These are phyloP conservation scores for Tulasnella sp. DNA, from an alignment of 768 basidiomycete species.

Conservation along the genomic window DNA sequence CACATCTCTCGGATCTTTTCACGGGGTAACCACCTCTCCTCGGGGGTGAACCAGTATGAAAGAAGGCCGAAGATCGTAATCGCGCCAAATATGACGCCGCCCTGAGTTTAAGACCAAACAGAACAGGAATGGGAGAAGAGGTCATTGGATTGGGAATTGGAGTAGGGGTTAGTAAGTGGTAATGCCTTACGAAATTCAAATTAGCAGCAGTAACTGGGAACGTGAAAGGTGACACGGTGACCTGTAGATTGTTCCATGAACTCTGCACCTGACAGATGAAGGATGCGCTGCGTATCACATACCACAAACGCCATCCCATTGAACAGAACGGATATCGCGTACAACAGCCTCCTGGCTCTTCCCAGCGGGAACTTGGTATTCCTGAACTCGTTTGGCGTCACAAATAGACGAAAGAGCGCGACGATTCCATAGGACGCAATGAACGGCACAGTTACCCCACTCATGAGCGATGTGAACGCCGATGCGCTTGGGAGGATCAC, in stretches of 20 bases:
- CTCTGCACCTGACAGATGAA: constrained; percentile 2
- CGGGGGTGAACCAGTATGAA: constrained; percentile 68
- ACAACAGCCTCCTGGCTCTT: constrained; percentile 43
- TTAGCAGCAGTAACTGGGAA: constrained; percentile 66
- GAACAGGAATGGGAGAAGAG: no score
- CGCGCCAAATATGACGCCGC: constrained; percentile 66
- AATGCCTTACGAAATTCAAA: constrained; percentile 70
- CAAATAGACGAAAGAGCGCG: constrained; percentile 20
- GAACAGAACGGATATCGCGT: constrained; percentile 54
- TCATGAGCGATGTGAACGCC: constrained; percentile 30
- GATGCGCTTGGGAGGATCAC: constrained; percentile 28
- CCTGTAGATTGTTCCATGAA: constrained; percentile 37
- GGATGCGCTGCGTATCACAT: no score
- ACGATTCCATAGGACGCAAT: constrained; percentile 26
- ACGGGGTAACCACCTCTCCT: constrained; percentile 66
- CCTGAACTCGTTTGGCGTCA: constrained; percentile 25
- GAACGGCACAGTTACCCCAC: constrained; percentile 26
- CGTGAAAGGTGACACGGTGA: constrained; percentile 74
- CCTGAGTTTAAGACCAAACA: constrained; percentile 31
- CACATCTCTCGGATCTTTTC: constrained; percentile 31
- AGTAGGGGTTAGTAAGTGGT: not conserved
- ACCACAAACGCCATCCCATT: constrained; percentile 65
- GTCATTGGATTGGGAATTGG: not conserved
- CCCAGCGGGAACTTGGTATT: constrained; percentile 24
- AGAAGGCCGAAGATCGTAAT: constrained; percentile 67